Evolutionary conservation across 2,329 filamentous ascomycete genomes (phyloP).

Genomic region (Aspergillus spinulosporus): DNA sequence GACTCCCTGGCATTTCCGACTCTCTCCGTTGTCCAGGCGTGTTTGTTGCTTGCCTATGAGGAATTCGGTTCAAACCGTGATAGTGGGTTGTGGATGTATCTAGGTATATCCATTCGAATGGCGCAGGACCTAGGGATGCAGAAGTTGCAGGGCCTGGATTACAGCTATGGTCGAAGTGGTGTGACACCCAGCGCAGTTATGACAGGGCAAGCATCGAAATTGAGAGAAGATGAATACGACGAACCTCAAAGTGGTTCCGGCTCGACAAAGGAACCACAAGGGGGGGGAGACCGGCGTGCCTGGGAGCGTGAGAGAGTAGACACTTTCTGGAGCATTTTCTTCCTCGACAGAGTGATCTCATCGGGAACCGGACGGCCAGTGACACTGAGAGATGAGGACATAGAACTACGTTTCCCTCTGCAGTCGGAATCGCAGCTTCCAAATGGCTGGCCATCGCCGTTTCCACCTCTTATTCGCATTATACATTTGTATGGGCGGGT

Average conservation of each 20-base stretch:
- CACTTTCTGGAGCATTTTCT: constrained; percentile 88
- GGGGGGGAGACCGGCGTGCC: constrained; percentile 58
- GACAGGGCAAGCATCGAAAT: constrained; percentile 41
- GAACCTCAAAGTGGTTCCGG: constrained; percentile 40
- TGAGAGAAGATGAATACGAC: constrained; percentile 47
- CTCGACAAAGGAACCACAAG: constrained; percentile 37
- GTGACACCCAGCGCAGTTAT: constrained; percentile 59
- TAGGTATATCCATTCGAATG: constrained; percentile 83
- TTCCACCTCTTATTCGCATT: constrained; percentile 77
- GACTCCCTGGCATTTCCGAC: constrained; percentile 82
- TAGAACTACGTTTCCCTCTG: constrained; percentile 71
- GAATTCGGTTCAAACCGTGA: constrained; percentile 87
- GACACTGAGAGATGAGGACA: constrained; percentile 79
- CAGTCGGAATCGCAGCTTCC: constrained; percentile 53
- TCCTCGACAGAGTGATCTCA: constrained; percentile 82
- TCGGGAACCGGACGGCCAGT: constrained; percentile 83
- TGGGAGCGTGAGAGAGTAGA: constrained; percentile 80
- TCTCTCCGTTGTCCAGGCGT: constrained; percentile 80
- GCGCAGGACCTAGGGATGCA: constrained; percentile 77
- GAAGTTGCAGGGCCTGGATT: constrained; percentile 71
- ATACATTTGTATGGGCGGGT: constrained; percentile 83
- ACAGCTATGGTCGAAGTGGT: constrained; percentile 55
- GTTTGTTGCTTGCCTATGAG: constrained; percentile 80
- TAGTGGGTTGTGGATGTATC: constrained; percentile 90
- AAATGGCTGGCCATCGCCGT: constrained; percentile 73